Base-by-base conservation (phyloP, 2,329 filamentous ascomycete genomes). In the Elsinoe batatas region DNA sequence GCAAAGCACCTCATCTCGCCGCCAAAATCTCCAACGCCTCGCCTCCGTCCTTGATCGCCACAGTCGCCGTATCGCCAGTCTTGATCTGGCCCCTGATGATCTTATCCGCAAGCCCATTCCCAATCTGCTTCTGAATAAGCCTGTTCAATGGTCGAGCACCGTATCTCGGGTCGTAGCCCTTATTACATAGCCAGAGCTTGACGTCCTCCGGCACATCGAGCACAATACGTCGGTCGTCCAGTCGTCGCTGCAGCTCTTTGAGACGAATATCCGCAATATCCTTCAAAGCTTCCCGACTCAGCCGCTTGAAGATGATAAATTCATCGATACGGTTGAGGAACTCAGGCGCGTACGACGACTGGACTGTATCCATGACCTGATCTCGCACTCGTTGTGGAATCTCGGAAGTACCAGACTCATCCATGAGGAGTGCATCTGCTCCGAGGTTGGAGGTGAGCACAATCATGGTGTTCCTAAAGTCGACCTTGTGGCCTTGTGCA, bases 291-390 rank as follows among this genome's bases (percentile, higher is more conserved):
- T 78, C 75, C 30, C 79, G 79, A 0, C 88, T 88, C 1, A 97
- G 79, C 7, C 91, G 82, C 72, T 91, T 91, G 78, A 97, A 97
- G 66, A 97, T 76, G 68, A 97, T 96, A 74, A 97, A 96, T 59
- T 94, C 91, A 70, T 97, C 91, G 60, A 97, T 89, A 17, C 93
- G 82, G 73, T 98, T 97, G 61, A 97, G 79, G 76, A 97, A 98
- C 68, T 97, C 93, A 2, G 93, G 93, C 4, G 91, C 83, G 67
- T 96, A 85, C 1, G 77, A 72, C 7, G 77, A 71, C 15, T 85
- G 77, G 1, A 97, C 91, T 13, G 94, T 83, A 64, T 95, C 87
- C 83, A 97, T 90, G 54, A 97, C 91, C 0, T 87, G 84, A 57
- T 80, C 76, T 64, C 88, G 88, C 46, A 91, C 81, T 0, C 82